Base-by-base conservation (phyloP, 1,284 basidiomycete genomes). In the Agroathelia rolfsii region DNA sequence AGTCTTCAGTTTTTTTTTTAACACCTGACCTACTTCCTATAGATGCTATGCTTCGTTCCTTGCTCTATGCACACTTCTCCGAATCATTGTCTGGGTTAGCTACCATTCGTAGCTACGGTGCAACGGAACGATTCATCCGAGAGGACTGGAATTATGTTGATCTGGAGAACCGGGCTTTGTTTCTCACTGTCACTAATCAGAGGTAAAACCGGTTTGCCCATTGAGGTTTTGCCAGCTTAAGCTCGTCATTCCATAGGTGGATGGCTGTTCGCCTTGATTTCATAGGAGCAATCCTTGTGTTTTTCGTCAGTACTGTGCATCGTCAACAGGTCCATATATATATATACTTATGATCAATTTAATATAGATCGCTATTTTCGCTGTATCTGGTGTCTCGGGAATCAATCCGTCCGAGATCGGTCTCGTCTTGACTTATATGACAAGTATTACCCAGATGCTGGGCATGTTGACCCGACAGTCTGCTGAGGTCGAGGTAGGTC, bases 231-330 rank as follows among this genome's bases (percentile, higher is more conserved):
- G 4, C 16, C 24, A 14, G 34, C 19, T 21, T 10, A 16, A 33
- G 15, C 21, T 37, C 30, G 16, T 24, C 20, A 24, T 34, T 30
- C 21, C 17, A 11, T 39, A 65, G 81, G 41, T 88, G 84, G 82
- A 68, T 89, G n/a, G 74, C 80, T 8, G 66, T 85, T 22, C 67
- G 84, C n/a, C 63, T 89, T 2, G 83, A 86, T 46, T 73, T 77
- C 41, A 64, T 82, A 26, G 84, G 84, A 11, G 72, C 68, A 0
- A 49, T 74, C 28, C 56, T 87, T 41, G 68, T 76, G 2, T 77
- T 85, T 49, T 58, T 65, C 18, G 78, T 83, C 33, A 59, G 72
- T 48, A n/a, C n/a, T n/a, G n/a, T n/a, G n/a, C n/a, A n/a, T n/a
- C 6, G 3, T 44, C 62, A 26, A 55, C 56, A 35, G 47, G 30